These are phyloP conservation scores for Calonectria crousiana DNA, from an alignment of 2,329 filamentous ascomycete genomes.

Conservation along the genomic window DNA sequence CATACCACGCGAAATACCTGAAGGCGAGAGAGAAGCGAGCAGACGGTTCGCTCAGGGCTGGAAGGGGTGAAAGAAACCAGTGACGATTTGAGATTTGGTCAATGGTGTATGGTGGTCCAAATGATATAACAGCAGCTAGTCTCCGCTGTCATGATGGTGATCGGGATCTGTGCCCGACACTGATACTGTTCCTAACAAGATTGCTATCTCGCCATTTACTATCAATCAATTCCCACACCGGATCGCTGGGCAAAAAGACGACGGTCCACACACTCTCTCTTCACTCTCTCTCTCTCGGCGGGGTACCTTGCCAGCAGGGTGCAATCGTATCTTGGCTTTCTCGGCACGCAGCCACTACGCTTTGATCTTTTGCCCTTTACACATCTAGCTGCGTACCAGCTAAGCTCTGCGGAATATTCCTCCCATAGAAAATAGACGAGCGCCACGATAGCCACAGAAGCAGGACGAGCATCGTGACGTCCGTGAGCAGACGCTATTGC, in stretches of 20 bases:
- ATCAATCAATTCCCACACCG: not conserved
- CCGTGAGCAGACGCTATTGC: conserved; percentile 13
- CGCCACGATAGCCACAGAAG: conserved; percentile 12
- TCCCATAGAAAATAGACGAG: not conserved
- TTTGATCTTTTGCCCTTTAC: not conserved
- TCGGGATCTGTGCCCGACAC: not conserved
- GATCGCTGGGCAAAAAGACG: not conserved
- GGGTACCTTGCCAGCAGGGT: not conserved
- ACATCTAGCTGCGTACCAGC: not conserved
- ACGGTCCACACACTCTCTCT: not conserved
- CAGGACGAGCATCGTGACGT: conserved; percentile 1
- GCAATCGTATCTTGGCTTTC: not conserved
- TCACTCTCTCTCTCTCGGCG: not conserved
- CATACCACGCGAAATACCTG: not conserved
- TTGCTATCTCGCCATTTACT: not conserved
- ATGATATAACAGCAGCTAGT: not conserved
- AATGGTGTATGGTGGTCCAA: not conserved
- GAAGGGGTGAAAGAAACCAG: not conserved
- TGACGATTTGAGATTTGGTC: not conserved
- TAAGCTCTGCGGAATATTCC: not conserved
- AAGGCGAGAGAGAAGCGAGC: not conserved
- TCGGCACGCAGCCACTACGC: not conserved
- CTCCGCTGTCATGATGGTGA: not conserved
- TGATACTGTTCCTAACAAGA: not conserved
- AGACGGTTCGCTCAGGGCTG: not conserved